Evolutionary conservation across 2,329 filamentous ascomycete genomes (phyloP).

Genomic region (Colletotrichum sojae): DNA sequence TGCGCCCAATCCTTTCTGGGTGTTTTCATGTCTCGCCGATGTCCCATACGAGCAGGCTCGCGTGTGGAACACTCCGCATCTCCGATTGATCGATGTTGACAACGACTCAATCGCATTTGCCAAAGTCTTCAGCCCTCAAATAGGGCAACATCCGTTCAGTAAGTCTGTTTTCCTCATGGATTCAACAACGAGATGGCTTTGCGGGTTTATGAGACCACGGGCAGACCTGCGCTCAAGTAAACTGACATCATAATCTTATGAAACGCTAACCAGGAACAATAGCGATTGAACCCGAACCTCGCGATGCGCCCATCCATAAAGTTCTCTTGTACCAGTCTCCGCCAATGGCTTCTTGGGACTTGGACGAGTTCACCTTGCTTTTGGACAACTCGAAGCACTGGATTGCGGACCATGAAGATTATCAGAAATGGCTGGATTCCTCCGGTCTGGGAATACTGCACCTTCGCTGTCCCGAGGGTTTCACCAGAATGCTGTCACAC

Average conservation of each 20-base stretch:
- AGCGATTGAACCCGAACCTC: neutral
- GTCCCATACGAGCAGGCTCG: neutral
- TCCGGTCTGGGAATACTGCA: neutral
- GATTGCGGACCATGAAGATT: neutral
- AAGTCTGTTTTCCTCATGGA: too few species aligned
- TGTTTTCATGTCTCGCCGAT: neutral
- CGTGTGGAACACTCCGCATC: too few species aligned
- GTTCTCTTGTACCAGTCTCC: neutral
- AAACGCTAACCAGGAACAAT: neutral
- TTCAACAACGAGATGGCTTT: too few species aligned
- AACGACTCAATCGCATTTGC: too few species aligned
- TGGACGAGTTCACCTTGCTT: too few species aligned
- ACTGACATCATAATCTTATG: too few species aligned
- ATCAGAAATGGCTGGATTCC: neutral
- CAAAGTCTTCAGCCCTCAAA: too few species aligned
- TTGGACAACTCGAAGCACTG: neutral
- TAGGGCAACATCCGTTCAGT: too few species aligned
- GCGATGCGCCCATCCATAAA: neutral
- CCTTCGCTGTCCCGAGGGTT: neutral
- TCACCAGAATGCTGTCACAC: neutral
- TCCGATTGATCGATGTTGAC: too few species aligned
- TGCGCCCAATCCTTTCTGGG: neutral
- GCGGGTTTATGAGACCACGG: too few species aligned
- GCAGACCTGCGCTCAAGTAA: too few species aligned
- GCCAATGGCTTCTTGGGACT: neutral